These are phyloP conservation scores for Fomitiporia mediterranea DNA, from an alignment of 1,284 basidiomycete species.

Conservation along the genomic window DNA sequence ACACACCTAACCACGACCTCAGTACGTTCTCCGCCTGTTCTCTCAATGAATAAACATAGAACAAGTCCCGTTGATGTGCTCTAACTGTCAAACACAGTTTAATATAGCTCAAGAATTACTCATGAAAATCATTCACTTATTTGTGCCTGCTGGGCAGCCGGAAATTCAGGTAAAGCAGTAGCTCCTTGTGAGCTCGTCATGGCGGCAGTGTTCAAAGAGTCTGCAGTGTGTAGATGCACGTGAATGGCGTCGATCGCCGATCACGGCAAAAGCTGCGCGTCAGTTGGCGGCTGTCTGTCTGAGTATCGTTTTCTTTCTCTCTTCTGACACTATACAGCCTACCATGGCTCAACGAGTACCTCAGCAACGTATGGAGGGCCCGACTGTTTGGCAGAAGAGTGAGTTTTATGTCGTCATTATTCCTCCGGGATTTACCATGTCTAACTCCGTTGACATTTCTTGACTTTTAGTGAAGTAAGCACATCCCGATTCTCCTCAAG, in stretches of 20 bases:
- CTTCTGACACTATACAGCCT: conserved; percentile 24
- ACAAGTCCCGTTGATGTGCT: conserved; percentile 80
- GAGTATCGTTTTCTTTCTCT: neutral
- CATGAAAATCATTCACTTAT: conserved; percentile 55
- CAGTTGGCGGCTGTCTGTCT: neutral
- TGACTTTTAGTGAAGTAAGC: conserved; percentile 14
- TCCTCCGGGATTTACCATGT: neutral
- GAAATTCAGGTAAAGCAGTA: conserved; percentile 44
- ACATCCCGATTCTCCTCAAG: neutral
- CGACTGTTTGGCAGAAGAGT: conserved; percentile 75
- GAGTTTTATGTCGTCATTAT: conserved; percentile 28
- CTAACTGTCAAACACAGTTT: conserved; percentile 49
- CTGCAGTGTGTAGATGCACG: neutral
- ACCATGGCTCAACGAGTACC: conserved; percentile 44
- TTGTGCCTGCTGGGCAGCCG: conserved; percentile 76
- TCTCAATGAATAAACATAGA: conserved; percentile 69
- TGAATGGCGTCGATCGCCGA: neutral
- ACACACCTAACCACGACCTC: conserved; percentile 73
- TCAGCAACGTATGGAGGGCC: conserved; percentile 42
- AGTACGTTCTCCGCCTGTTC: conserved; percentile 75
- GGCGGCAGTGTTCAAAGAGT: conserved; percentile 1
- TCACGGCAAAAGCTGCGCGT: conserved; percentile 5
- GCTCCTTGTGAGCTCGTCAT: conserved; percentile 1
- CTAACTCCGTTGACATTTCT: conserved; percentile 13
- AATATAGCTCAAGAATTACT: neutral